Percentiles rank a stretch among this genome's conserved stretches.
These are phyloP conservation scores for Herpotrichia juniperi DNA, from an alignment of 2,329 filamentous ascomycete genomes.

Conservation along the genomic window DNA sequence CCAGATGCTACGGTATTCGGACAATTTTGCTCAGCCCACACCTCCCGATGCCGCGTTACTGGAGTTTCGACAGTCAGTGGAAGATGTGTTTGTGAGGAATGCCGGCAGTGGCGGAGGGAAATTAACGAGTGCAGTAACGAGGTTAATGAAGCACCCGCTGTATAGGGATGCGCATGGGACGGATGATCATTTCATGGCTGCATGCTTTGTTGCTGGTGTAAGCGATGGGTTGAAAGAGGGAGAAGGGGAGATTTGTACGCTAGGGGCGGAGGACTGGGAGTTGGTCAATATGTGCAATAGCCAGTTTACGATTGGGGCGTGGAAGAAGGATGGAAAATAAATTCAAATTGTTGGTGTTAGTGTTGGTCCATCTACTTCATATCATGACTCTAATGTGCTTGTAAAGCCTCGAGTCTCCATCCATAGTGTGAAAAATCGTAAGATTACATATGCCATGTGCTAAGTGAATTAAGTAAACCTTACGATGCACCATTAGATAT, in stretches of 20 bases:
- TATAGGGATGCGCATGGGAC: constrained; percentile 72
- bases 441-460: too few species aligned
- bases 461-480: too few species aligned
- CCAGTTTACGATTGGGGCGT: constrained; percentile 38
- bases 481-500: too few species aligned
- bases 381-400: too few species aligned
- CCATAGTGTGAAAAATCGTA: too few species aligned
- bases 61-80: constrained; percentile 69
- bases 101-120: constrained; percentile 51
- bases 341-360: too few species aligned
- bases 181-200: constrained; percentile 73
- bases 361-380: too few species aligned
- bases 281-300: constrained; percentile 43
- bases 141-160: constrained; percentile 71
- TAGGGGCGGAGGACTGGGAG: constrained; percentile 42
- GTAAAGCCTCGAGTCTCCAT: too few species aligned
- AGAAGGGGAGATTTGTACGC: constrained; percentile 25
- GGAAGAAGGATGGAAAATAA: constrained; percentile 7
- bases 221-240: constrained; percentile 23
- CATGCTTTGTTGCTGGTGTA: constrained; percentile 66
- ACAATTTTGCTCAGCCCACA: constrained; percentile 66
- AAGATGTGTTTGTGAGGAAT: constrained; percentile 63
- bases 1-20: constrained; percentile 66
- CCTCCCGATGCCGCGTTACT: constrained; percentile 66
- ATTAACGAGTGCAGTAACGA: constrained; percentile 61